These are phyloP conservation scores for Moesziomyces antarcticus DNA, from an alignment of 1,284 basidiomycete species.

Conservation along the genomic window DNA sequence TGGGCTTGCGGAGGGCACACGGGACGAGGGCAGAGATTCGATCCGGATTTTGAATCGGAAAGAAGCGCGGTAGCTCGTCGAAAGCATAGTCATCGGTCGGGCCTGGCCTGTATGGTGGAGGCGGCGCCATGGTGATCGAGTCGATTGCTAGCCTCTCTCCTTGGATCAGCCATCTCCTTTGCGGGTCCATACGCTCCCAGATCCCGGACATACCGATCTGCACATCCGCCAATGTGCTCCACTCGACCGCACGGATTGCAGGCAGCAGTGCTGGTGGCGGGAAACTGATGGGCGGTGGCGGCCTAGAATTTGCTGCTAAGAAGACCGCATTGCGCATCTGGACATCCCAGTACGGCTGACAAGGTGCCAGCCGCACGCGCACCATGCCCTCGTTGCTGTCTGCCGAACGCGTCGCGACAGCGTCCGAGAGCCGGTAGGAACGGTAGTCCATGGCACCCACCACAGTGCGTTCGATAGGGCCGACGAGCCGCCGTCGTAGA, in stretches of 20 bases:
- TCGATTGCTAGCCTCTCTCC: conserved; percentile 34
- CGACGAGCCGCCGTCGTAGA: conserved; percentile 11
- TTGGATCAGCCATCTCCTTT: conserved; percentile 26
- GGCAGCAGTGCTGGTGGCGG: conserved; percentile 48
- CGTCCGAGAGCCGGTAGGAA: conserved; percentile 5
- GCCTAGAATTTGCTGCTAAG: conserved; percentile 11
- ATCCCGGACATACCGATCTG: conserved; percentile 32
- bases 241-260: conserved; percentile 28
- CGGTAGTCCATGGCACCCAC: conserved; percentile 3
- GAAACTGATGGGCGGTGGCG: conserved; percentile 38
- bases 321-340: conserved; percentile 21
- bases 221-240: conserved; percentile 17
- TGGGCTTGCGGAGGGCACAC: neutral
- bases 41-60: conserved; percentile 15
- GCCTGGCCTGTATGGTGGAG: conserved; percentile 49
- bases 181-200: conserved; percentile 17
- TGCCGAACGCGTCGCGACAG: conserved; percentile 1
- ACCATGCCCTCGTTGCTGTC: conserved; percentile 11
- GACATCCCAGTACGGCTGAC: conserved; percentile 23
- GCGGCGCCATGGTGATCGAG: conserved; percentile 43
- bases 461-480: conserved; percentile 6
- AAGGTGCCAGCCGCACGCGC: conserved; percentile 9
- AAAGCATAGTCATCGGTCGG: conserved; percentile 27
- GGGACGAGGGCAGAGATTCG: conserved; percentile 9
- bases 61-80: conserved; percentile 21